Percentiles rank a stretch among this genome's conserved stretches.
Conservation (phyloP, 345 rosid genomes). For the Aurinia saxatilis region DNA sequence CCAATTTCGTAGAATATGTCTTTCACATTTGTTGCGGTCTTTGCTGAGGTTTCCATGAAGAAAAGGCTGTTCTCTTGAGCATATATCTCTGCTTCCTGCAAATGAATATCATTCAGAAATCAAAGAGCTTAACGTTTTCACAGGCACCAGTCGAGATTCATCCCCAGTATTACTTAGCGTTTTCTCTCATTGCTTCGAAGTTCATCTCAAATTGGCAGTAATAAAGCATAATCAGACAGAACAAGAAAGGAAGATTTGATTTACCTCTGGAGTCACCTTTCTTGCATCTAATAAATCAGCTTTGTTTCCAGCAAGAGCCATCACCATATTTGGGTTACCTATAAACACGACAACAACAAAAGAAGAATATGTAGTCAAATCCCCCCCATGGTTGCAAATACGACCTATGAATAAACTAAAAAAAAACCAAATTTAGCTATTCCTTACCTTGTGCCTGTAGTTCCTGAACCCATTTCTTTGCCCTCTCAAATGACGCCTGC, state of each 20-base stretch:
- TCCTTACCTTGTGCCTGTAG: constrained; percentile 51
- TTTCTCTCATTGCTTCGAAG: not conserved
- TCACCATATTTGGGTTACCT: constrained; percentile 53
- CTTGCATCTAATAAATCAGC: constrained; percentile 52
- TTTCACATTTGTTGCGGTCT: constrained; percentile 66
- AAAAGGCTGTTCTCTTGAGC: constrained; percentile 75
- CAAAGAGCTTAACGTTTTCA: too few species aligned
- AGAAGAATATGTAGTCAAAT: not conserved
- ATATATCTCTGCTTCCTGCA: constrained; percentile 65
- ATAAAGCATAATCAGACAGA: too few species aligned
- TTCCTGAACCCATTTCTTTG: constrained; percentile 63
- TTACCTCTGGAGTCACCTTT: constrained; percentile 53
- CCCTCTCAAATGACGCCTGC: constrained; percentile 50
- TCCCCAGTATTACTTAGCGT: not conserved
- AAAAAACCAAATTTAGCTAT: not conserved
- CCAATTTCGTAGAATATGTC: constrained; percentile 80
- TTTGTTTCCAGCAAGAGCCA: constrained; percentile 60
- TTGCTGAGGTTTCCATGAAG: constrained; percentile 87
- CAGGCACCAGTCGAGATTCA: not conserved
- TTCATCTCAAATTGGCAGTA: not conserved
- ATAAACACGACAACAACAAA: not conserved
- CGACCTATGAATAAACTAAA: not conserved
- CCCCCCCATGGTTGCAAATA: not conserved
- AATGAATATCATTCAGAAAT: too few species aligned
- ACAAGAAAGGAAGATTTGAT: constrained; percentile 1